These are phyloP conservation scores for Amaranthus palmeri DNA, from an alignment of 148 eudicot species.

Conservation along the genomic window DNA sequence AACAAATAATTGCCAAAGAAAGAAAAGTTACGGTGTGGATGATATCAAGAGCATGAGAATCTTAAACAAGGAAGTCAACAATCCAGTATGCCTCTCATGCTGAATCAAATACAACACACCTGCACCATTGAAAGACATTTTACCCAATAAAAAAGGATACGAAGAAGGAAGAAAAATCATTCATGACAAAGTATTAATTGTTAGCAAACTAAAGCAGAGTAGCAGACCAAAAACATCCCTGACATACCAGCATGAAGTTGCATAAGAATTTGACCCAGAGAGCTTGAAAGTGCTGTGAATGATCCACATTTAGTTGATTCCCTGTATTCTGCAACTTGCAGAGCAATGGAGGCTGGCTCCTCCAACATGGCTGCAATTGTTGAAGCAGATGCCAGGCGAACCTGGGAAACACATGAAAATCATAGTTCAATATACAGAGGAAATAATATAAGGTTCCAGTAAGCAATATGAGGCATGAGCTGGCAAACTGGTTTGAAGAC, in stretches of 20 bases:
- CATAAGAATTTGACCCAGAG: conserved; percentile 95
- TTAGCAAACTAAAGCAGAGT: conserved; percentile 13
- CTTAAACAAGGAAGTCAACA: conserved; percentile 71
- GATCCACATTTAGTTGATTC: conserved; percentile 76
- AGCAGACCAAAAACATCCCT: conserved; percentile 10
- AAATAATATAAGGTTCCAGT: not conserved
- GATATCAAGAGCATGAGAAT: conserved; percentile 76
- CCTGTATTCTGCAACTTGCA: conserved; percentile 89
- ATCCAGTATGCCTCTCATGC: conserved; percentile 64
- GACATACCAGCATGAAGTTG: conserved; percentile 81
- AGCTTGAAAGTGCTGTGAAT: conserved; percentile 81
- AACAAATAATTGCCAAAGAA: not conserved
- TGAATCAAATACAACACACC: conserved; percentile 75
- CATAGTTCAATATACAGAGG: conserved; percentile 3
- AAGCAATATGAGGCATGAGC: not conserved
- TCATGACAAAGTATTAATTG: not conserved
- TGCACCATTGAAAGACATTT: conserved; percentile 26
- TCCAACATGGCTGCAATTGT: conserved; percentile 83
- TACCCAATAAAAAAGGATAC: not conserved
- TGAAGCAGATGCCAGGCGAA: conserved; percentile 78
- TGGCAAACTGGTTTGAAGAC: conserved; percentile 1
- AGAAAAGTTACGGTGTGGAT: conserved; percentile 76
- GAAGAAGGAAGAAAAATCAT: not conserved
- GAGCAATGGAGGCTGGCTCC: conserved; percentile 75
- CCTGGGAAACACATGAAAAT: conserved; percentile 41